Evolutionary conservation across 305 asterid genomes (phyloP).

Genomic region (Fraxinus nigra): DNA sequence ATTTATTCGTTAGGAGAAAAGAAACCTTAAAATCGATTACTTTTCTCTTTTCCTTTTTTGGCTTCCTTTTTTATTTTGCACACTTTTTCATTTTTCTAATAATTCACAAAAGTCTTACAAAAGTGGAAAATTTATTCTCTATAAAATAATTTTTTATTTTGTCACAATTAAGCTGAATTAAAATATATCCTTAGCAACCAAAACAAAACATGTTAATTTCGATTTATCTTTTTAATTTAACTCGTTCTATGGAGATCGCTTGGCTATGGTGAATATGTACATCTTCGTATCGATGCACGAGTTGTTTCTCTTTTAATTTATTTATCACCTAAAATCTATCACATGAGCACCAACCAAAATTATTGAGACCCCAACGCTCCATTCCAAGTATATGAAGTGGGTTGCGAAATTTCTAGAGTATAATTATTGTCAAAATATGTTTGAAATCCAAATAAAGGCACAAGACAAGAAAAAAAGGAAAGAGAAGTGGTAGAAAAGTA

Average conservation of each 20-base stretch:
- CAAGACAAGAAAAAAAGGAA: too few species aligned
- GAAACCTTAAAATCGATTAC: background rate
- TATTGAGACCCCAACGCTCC: background rate
- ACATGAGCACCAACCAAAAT: background rate
- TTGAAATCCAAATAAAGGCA: background rate
- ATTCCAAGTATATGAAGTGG: background rate
- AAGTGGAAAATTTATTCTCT: background rate
- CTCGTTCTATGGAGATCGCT: background rate
- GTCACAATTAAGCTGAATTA: background rate
- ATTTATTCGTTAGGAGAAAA: background rate
- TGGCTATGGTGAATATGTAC: background rate
- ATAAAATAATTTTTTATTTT: background rate
- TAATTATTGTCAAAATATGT: background rate
- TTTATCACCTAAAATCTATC: background rate
- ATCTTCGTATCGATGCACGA: background rate
- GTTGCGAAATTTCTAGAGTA: background rate
- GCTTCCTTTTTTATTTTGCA: background rate
- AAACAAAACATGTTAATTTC: background rate
- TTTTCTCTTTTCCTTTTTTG: background rate
- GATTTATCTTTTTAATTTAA: background rate
- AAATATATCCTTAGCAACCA: background rate
- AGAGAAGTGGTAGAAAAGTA: background rate
- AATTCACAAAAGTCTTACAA: background rate
- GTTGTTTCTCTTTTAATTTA: background rate
- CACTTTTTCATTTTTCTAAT: background rate